phyloP scores from a whole-genome alignment of 2,329 filamentous ascomycete genomes.

The Cadophora malorum region DNA sequence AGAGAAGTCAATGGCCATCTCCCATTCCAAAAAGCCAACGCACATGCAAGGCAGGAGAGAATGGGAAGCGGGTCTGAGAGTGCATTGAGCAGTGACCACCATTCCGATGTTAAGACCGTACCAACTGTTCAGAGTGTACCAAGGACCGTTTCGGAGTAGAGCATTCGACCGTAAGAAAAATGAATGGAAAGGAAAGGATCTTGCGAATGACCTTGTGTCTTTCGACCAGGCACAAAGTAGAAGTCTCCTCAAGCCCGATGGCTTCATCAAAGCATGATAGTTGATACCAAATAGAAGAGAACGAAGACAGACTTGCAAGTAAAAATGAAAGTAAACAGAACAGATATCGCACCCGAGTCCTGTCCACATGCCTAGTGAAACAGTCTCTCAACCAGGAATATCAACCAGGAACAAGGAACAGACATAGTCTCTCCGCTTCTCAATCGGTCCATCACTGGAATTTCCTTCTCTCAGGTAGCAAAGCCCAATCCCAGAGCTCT shows the following conservation, averaged over 20 bases:
- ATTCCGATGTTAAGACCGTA: conserved; percentile 18
- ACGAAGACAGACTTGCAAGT: background rate
- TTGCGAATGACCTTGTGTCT: background rate
- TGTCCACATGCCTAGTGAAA: too few species aligned
- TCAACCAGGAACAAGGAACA: background rate
- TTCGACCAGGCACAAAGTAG: background rate
- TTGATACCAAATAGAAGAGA: background rate
- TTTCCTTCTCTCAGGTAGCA: too few species aligned
- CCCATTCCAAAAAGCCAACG: conserved; percentile 45
- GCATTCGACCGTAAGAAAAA: background rate
- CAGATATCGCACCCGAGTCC: background rate
- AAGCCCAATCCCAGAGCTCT: too few species aligned
- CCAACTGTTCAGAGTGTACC: conserved; percentile 22
- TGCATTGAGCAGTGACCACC: conserved; percentile 16
- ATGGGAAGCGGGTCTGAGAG: conserved; percentile 10
- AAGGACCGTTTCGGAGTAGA: conserved; percentile 27
- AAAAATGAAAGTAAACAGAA: background rate
- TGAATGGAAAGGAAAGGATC: background rate
- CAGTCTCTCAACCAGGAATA: background rate
- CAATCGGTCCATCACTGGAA: too few species aligned
- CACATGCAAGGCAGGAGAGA: background rate
- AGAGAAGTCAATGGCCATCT: conserved; percentile 63
- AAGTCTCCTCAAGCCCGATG: background rate
- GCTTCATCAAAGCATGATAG: background rate
- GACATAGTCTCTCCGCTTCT: background rate